These are phyloP conservation scores for Populus simonii DNA, from an alignment of 345 rosid genomes.

Conservation along the genomic window DNA sequence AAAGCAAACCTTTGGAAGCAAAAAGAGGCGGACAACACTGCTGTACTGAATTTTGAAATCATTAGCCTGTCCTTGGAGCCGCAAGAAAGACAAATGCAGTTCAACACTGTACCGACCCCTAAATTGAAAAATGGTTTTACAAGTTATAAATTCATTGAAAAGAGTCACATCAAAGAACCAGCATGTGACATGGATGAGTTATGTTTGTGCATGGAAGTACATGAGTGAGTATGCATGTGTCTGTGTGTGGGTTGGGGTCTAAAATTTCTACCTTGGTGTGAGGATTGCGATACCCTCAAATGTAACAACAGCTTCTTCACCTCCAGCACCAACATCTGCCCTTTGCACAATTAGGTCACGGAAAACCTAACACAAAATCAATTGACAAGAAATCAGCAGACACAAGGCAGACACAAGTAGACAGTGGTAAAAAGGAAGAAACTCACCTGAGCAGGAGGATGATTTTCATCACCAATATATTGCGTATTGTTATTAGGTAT, in stretches of 20 bases:
- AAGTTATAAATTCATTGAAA: background rate
- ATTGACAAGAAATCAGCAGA: background rate
- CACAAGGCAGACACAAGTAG: background rate
- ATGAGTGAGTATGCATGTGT: background rate
- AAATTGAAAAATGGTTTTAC: constrained; percentile 13
- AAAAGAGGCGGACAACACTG: constrained; percentile 91
- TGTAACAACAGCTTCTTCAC: constrained; percentile 86
- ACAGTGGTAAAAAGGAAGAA: constrained; percentile 3
- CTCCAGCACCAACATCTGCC: constrained; percentile 92
- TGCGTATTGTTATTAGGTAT: constrained; percentile 85
- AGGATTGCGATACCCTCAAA: constrained; percentile 90
- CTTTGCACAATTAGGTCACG: constrained; percentile 62
- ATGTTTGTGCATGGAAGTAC: background rate
- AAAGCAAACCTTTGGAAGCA: constrained; percentile 80
- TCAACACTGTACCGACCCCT: constrained; percentile 99
- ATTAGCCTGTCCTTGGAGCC: constrained; percentile 94
- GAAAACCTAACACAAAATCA: constrained; percentile 52
- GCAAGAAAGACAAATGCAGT: constrained; percentile 87
- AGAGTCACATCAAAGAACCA: background rate
- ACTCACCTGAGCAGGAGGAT: constrained; percentile 79
- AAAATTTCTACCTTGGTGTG: constrained; percentile 73
- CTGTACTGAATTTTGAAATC: constrained; percentile 98
- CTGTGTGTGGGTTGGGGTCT: background rate
- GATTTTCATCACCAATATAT: constrained; percentile 89
- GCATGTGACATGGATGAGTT: background rate